Evolutionary conservation across 352 stramenopile species (phyloP).

Genomic region (Phytophthora macrochlamydospora): DNA sequence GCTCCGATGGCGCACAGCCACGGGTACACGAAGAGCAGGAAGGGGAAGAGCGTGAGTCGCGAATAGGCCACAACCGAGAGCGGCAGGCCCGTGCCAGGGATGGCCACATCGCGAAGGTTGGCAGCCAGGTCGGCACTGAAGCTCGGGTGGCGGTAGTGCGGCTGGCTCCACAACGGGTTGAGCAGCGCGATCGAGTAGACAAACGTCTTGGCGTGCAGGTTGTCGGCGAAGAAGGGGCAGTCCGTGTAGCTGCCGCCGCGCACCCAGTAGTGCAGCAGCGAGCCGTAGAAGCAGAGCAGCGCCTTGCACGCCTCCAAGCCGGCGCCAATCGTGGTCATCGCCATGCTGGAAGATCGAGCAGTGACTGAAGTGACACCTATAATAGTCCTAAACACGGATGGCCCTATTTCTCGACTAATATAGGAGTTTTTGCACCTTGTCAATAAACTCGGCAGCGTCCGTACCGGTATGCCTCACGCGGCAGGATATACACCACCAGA

Average conservation of each 20-base stretch:
- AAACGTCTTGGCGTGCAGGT: conserved; percentile 91
- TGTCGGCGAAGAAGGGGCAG: conserved; percentile 77
- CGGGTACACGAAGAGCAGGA: conserved; percentile 90
- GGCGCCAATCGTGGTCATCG: conserved; percentile 34
- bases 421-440: too few relatives aligned
- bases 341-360: conserved; percentile 19
- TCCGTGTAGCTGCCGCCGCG: conserved; percentile 74
- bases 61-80: conserved; percentile 90
- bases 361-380: too few relatives aligned
- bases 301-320: conserved; percentile 31
- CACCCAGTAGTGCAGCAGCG: conserved; percentile 81
- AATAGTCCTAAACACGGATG: too few relatives aligned
- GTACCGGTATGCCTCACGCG: too few relatives aligned
- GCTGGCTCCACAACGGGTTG: conserved; percentile 94
- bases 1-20: conserved; percentile 84
- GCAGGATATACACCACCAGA: too few relatives aligned
- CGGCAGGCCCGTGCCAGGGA: conserved; percentile 96
- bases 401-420: too few relatives aligned
- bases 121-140: conserved; percentile 95
- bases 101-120: conserved; percentile 98
- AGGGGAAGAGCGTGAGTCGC: conserved; percentile 82
- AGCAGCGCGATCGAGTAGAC: conserved; percentile 95
- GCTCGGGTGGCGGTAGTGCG: conserved; percentile 96
- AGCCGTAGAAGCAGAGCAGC: conserved; percentile 81
- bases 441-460: too few relatives aligned